Evolutionary conservation across 257 asterid genomes (phyloP).

Genomic region (Capsicum rhomboideum): DNA sequence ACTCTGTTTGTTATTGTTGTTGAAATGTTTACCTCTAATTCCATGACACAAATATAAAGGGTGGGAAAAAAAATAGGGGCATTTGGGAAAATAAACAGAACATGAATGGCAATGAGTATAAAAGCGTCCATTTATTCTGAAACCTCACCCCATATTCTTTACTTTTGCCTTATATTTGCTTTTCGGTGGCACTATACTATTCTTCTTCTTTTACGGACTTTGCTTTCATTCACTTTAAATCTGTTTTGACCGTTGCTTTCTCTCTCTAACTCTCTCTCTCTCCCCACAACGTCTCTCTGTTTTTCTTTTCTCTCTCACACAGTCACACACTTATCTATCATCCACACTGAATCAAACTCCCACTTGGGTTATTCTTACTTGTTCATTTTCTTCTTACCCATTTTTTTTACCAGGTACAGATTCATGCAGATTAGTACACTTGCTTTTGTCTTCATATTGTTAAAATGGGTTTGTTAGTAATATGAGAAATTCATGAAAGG

Average conservation of each 20-base stretch:
- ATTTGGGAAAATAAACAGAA: neutral
- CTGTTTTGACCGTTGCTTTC: conserved; percentile 44
- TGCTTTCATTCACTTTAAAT: conserved; percentile 16
- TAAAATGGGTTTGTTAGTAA: neutral
- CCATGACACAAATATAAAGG: neutral
- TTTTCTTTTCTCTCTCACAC: neutral
- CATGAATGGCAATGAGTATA: neutral
- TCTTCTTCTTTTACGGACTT: conserved; percentile 4
- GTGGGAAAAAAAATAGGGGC: neutral
- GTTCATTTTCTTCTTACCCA: neutral
- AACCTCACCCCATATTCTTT: conserved; percentile 10
- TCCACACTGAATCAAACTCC: neutral
- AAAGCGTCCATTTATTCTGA: conserved; percentile 4
- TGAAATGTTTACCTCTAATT: neutral
- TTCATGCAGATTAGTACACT: neutral
- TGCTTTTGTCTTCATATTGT: neutral
- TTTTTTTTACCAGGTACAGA: neutral
- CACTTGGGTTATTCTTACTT: neutral
- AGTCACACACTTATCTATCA: neutral
- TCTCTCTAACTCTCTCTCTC: conserved; percentile 17
- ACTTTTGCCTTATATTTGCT: conserved; percentile 16
- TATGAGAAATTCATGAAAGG: neutral
- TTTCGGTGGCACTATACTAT: neutral
- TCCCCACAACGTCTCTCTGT: neutral
- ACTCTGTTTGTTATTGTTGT: too few relatives aligned